Percentiles rank a stretch among this genome's conserved stretches.
These are phyloP conservation scores for Cyberlindnera petersonii DNA, from an alignment of 805 yeast genomes.

Conservation along the genomic window DNA sequence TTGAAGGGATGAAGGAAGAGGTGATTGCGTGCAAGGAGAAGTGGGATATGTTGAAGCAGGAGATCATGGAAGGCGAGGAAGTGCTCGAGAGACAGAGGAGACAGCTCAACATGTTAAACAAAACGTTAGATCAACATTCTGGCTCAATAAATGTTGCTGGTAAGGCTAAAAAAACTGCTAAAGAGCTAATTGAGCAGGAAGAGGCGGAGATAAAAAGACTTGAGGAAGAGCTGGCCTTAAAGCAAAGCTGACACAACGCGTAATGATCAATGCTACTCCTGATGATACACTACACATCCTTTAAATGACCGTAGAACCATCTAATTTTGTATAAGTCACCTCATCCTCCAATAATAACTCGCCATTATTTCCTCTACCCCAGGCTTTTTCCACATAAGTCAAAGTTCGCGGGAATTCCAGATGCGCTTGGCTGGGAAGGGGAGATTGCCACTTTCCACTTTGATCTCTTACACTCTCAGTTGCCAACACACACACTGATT, in stretches of 20 bases:
- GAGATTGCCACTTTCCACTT: neutral
- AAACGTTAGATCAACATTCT: too few species aligned
- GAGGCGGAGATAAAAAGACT: slow-evolving; percentile 42
- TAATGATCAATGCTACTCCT: neutral
- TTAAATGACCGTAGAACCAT: too few species aligned
- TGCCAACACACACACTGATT: too few species aligned
- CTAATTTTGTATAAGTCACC: too few species aligned
- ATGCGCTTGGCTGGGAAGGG: neutral
- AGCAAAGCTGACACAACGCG: neutral
- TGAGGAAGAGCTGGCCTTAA: slow-evolving; percentile 34
- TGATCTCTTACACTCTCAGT: neutral
- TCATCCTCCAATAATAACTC: too few species aligned
- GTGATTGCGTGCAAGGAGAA: slow-evolving; percentile 27
- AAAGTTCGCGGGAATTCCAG: slow-evolving; percentile 3
- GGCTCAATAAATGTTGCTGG: slow-evolving; percentile 27
- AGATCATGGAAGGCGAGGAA: slow-evolving; percentile 40
- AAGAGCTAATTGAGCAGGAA: slow-evolving; percentile 40
- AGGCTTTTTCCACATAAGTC: too few species aligned
- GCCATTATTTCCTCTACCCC: too few species aligned
- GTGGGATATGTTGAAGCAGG: slow-evolving; percentile 34
- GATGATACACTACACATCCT: neutral
- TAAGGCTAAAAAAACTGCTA: slow-evolving; percentile 15
- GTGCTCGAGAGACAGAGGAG: slow-evolving; percentile 41
- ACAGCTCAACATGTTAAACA: slow-evolving; percentile 35
- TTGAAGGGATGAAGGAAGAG: slow-evolving; percentile 35